Evolutionary conservation across 2,329 filamentous ascomycete genomes (phyloP).

Genomic region (Tolypocladium endophyticum): DNA sequence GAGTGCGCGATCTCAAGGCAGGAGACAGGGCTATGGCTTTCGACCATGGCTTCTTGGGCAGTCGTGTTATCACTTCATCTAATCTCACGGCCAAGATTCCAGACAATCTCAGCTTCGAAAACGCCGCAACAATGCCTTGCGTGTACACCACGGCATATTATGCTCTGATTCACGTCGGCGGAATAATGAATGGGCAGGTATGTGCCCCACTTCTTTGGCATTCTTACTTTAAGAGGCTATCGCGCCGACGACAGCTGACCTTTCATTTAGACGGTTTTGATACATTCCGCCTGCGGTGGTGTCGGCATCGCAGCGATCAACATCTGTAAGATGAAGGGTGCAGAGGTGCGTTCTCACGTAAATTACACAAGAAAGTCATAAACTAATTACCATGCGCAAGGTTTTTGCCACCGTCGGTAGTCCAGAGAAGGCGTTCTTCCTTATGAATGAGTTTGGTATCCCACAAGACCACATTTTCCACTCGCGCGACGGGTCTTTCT

Average conservation of each 20-base stretch:
- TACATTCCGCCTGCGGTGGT: slow-evolving; percentile 19
- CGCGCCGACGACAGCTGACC: neutral
- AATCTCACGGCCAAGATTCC: slow-evolving; percentile 19
- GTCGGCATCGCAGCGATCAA: slow-evolving; percentile 19
- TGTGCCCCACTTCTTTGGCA: neutral
- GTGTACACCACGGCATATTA: slow-evolving; percentile 20
- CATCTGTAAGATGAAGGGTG: slow-evolving; percentile 12
- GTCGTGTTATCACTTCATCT: slow-evolving; percentile 11
- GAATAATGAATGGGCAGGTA: slow-evolving; percentile 5
- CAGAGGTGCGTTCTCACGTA: slow-evolving; percentile 2
- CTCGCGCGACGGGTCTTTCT: slow-evolving; percentile 15
- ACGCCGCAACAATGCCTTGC: slow-evolving; percentile 21
- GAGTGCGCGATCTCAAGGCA: slow-evolving; percentile 11
- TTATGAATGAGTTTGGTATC: slow-evolving; percentile 13
- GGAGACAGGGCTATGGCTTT: slow-evolving; percentile 21
- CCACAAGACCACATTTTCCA: slow-evolving; percentile 15
- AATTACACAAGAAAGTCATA: neutral
- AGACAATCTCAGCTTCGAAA: slow-evolving; percentile 18
- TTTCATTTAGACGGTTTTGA: slow-evolving; percentile 13
- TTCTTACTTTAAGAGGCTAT: neutral
- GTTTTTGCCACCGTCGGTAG: slow-evolving; percentile 16
- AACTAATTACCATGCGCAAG: neutral
- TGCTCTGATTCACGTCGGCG: slow-evolving; percentile 2
- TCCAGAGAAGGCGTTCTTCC: slow-evolving; percentile 14
- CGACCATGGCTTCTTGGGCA: slow-evolving; percentile 12